Evolutionary conservation across 495 filamentous ascomycete species (phyloP).

Genomic region (Penicillium cinerascens): DNA sequence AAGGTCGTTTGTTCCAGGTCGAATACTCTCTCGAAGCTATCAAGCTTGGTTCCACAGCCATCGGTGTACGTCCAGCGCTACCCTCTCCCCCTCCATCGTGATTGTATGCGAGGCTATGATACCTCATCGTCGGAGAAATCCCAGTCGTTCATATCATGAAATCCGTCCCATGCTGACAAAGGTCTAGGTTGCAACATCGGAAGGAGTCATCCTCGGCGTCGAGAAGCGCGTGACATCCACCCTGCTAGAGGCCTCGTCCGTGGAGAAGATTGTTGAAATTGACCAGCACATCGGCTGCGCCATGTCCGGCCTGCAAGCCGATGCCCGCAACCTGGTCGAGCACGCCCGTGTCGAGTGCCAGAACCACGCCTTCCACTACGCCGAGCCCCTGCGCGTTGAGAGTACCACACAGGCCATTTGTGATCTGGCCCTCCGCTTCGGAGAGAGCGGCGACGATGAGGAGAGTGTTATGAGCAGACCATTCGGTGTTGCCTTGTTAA

Average conservation of each 20-base stretch:
- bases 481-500: slow-evolving; percentile 93
- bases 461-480: slow-evolving; percentile 97
- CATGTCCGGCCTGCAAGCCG: slow-evolving; percentile 96
- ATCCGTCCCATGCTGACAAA: slow-evolving; percentile 15
- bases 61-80: slow-evolving; percentile 63
- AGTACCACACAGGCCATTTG: slow-evolving; percentile 98
- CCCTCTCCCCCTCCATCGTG: not conserved
- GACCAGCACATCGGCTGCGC: slow-evolving; percentile 97
- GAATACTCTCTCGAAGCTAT: slow-evolving; percentile 99
- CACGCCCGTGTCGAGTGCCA: slow-evolving; percentile 97
- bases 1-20: slow-evolving; percentile 99
- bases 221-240: slow-evolving; percentile 98
- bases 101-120: not conserved
- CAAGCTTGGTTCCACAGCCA: slow-evolving; percentile 97
- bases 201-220: slow-evolving; percentile 92
- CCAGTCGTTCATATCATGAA: not conserved
- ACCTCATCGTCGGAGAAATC: not conserved
- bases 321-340: slow-evolving; percentile 93
- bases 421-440: slow-evolving; percentile 92
- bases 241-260: slow-evolving; percentile 91
- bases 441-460: slow-evolving; percentile 95
- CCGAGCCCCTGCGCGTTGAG: slow-evolving; percentile 89
- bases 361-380: slow-evolving; percentile 95
- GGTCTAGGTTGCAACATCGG: slow-evolving; percentile 74
- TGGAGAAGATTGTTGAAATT: slow-evolving; percentile 99